Conservation (phyloP, 2,329 filamentous ascomycete genomes). For the Malbranchea cinnamomea region DNA sequence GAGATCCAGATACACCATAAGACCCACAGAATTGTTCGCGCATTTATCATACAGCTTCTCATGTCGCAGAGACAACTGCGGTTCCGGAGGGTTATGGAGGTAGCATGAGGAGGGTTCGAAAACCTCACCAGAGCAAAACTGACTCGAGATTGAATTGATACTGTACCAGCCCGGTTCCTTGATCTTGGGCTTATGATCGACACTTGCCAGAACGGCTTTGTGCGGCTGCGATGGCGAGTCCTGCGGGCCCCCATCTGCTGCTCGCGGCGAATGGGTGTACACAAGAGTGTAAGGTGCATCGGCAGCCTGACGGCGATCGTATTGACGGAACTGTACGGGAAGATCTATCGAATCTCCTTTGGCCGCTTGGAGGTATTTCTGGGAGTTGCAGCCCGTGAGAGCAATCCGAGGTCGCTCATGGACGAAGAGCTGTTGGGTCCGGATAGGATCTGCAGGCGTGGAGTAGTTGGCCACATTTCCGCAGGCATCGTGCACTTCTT, state of each 20-base stretch:
- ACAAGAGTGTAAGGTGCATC: conserved; percentile 57
- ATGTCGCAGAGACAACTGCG: conserved; percentile 54
- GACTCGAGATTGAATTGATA: conserved; percentile 61
- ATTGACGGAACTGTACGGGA: conserved; percentile 55
- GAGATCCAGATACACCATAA: conserved; percentile 76
- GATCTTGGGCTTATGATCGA: conserved; percentile 51
- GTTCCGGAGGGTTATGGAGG: conserved; percentile 79
- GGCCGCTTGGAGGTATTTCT: conserved; percentile 68
- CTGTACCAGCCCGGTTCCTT: conserved; percentile 74
- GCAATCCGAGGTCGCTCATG: conserved; percentile 68
- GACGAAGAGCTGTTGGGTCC: conserved; percentile 38
- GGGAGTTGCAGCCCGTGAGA: conserved; percentile 60
- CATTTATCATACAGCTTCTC: conserved; percentile 90
- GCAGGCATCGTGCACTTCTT: conserved; percentile 81
- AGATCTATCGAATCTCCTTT: conserved; percentile 54
- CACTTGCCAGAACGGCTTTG: conserved; percentile 40
- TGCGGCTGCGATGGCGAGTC: conserved; percentile 39
- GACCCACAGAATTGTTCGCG: conserved; percentile 80
- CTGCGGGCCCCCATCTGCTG: conserved; percentile 36
- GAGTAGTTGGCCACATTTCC: conserved; percentile 71
- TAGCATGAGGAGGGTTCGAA: conserved; percentile 89
- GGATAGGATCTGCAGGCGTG: too few relatives aligned
- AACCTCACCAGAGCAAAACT: conserved; percentile 73
- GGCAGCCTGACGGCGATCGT: conserved; percentile 40
- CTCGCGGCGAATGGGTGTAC: conserved; percentile 62